Base-by-base conservation (phyloP, 306 rosid genomes). In the Cicer yamashitae region DNA sequence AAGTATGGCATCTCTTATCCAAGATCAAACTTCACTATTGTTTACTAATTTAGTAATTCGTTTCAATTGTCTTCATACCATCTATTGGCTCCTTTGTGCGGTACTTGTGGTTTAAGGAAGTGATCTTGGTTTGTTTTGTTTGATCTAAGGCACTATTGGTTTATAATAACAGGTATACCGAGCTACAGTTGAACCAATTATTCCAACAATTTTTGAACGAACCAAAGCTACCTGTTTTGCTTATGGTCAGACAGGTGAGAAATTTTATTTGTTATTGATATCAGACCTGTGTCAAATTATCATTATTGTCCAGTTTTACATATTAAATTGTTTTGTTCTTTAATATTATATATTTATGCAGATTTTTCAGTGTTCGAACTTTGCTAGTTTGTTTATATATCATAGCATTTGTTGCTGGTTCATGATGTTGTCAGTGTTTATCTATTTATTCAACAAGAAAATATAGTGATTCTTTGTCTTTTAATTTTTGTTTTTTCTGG, bases 171-270 rank as follows among this genome's bases (percentile, higher is more conserved):
- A 96, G 99, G 99, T 96, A 60, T 96, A 96, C 75, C 79, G 83
- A 75, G 87, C 79, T 67, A 96, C 99, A 45, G 96, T 96, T 68
- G 89, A 92, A 82, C 99, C 99, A 78, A 96, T 96, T 84, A 92
- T 96, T 81, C 99, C 99, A 77, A 91, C 88, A 77, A 96, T 96
- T 66, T 96, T 96, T 77, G 85, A 90, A 85, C 89, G 94, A 79
- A 92, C 99, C 77, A 96, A 96, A 82, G 99, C 99, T 79, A 96
- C 99, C 10, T 96, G 99, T 80, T 92, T 96, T 77, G 99, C 99
- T 75, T 96, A 96, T 82, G 99, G 99, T 58, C 99, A 96, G 76
- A 96, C 99, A 84, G 99, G 99, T 96, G 59, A 70, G 80, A 71
- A 37, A 39, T 71, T 79, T 77, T 45, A 5, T 54, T 38, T 68